Evolutionary conservation across 768 basidiomycete species (phyloP).

Genomic region (Leccinum disarticulatum): DNA sequence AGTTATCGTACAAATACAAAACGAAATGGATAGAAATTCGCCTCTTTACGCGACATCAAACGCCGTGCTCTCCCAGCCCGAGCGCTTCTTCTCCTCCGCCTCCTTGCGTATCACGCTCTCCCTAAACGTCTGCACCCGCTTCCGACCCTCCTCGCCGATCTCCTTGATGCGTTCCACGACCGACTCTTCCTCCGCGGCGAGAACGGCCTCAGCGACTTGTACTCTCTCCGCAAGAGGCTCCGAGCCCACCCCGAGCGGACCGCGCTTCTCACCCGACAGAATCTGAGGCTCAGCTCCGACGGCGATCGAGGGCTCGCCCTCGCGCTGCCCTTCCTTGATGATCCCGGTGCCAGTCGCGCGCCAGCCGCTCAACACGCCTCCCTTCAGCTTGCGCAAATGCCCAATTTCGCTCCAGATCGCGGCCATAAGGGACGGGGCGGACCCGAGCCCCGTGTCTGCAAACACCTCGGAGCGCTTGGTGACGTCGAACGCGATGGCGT

Average conservation of each 20-base stretch:
- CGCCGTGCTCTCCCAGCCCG: slow-evolving; percentile 51
- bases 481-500: slow-evolving; percentile 60
- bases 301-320: slow-evolving; percentile 45
- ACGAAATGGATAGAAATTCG: not conserved
- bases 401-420: slow-evolving; percentile 74
- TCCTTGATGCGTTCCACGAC: slow-evolving; percentile 38
- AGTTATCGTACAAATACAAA: not conserved
- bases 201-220: not conserved
- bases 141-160: slow-evolving; percentile 34
- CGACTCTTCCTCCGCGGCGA: not conserved
- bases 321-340: slow-evolving; percentile 47
- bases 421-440: slow-evolving; percentile 49
- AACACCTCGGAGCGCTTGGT: slow-evolving; percentile 61
- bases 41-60: slow-evolving; percentile 37
- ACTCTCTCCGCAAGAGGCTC: slow-evolving; percentile 30
- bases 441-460: slow-evolving; percentile 56
- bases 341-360: slow-evolving; percentile 64
- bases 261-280: slow-evolving; percentile 62
- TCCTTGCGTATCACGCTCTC: slow-evolving; percentile 44
- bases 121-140: slow-evolving; percentile 43
- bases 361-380: slow-evolving; percentile 43
- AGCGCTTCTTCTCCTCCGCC: slow-evolving; percentile 33
- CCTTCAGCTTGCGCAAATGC: slow-evolving; percentile 41
- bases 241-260: slow-evolving; percentile 58
- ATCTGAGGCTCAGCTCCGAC: slow-evolving; percentile 77